Evolutionary conservation across 139 green algal genomes (phyloP).

Genomic region (Micromonas commoda): DNA sequence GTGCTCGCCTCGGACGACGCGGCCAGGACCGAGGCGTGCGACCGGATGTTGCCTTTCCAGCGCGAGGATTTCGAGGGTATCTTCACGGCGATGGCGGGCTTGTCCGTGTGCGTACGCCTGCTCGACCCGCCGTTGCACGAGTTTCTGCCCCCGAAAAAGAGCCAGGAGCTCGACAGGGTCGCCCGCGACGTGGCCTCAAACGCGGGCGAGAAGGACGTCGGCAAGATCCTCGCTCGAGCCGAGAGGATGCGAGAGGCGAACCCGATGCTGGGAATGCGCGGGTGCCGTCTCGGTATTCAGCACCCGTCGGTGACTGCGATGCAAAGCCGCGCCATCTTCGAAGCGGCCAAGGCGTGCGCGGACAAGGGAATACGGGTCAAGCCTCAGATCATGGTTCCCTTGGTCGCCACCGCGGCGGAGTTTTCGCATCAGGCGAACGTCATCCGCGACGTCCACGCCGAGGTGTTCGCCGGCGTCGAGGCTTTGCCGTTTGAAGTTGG

Average conservation of each 20-base stretch:
- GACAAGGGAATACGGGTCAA: slow-evolving; percentile 44
- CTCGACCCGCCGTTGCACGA: slow-evolving; percentile 90
- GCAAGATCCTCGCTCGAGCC: slow-evolving; percentile 44
- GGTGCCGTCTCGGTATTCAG: slow-evolving; percentile 74
- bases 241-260: slow-evolving; percentile 68
- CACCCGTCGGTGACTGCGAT: slow-evolving; percentile 75
- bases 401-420: slow-evolving; percentile 69
- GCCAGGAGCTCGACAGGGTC: slow-evolving; percentile 26
- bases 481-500: slow-evolving; percentile 57
- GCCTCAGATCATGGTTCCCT: slow-evolving; percentile 85
- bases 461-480: slow-evolving; percentile 28
- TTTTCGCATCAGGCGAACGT: slow-evolving; percentile 13
- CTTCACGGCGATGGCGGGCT: slow-evolving; percentile 39
- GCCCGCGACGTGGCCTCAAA: neutral
- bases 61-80: slow-evolving; percentile 69
- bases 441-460: neutral
- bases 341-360: slow-evolving; percentile 61
- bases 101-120: slow-evolving; percentile 79
- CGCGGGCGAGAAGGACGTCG: slow-evolving; percentile 41
- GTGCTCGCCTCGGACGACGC: slow-evolving; percentile 35
- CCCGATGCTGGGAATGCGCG: slow-evolving; percentile 76
- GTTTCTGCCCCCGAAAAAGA: slow-evolving; percentile 68
- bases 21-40: slow-evolving; percentile 49
- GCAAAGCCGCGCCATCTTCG: slow-evolving; percentile 69
- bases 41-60: slow-evolving; percentile 63